Conservation (phyloP, 169 alveolate genomes). For the Toxoplasma gondii region DNA sequence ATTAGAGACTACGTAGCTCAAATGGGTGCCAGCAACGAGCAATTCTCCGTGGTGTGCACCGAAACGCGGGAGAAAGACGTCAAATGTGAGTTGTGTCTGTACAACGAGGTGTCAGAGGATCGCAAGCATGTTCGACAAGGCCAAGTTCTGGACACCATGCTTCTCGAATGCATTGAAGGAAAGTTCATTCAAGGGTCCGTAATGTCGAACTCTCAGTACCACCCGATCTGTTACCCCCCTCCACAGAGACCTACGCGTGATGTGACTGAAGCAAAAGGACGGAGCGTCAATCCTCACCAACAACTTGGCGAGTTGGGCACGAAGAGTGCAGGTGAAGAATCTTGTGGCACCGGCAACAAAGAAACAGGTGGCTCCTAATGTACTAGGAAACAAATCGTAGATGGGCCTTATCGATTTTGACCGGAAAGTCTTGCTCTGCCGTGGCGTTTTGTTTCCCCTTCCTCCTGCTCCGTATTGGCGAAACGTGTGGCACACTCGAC, state of each 20-base stretch:
- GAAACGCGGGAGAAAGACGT: background rate
- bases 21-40: background rate
- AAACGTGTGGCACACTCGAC: background rate
- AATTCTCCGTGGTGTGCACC: conserved; percentile 38
- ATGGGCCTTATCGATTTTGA: background rate
- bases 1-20: conserved; percentile 34
- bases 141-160: conserved; percentile 38
- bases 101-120: conserved; percentile 41
- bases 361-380: background rate
- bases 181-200: background rate
- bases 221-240: conserved; percentile 56
- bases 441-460: background rate
- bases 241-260: background rate
- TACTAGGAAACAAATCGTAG: background rate
- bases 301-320: background rate
- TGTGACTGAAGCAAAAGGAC: background rate
- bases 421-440: background rate
- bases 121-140: conserved; percentile 51
- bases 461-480: background rate
- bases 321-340: background rate
- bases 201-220: conserved; percentile 49
- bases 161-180: conserved; percentile 46
- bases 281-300: conserved; percentile 23
- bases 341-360: conserved; percentile 5
- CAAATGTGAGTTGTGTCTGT: conserved; percentile 42